Evolutionary conservation across 2,329 filamentous ascomycete genomes (phyloP).

Genomic region (Annulohypoxylon truncatum): DNA sequence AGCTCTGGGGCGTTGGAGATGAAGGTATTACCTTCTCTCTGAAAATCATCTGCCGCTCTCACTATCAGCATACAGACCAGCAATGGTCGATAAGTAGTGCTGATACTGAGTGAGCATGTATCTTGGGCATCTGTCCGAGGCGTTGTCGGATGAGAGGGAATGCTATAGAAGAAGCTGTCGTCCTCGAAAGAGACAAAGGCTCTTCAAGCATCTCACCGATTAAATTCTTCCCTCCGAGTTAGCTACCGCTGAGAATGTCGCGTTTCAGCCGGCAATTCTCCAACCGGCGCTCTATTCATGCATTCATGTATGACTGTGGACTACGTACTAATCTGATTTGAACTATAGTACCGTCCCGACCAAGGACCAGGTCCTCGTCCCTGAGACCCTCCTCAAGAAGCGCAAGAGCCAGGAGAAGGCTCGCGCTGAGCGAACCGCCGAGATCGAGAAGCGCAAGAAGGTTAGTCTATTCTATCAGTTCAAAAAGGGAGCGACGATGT

Average conservation of each 20-base stretch:
- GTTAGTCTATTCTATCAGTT: slow-evolving; percentile 67
- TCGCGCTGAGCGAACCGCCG: slow-evolving; percentile 85
- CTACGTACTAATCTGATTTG: slow-evolving; percentile 81
- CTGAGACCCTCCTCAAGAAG: slow-evolving; percentile 99
- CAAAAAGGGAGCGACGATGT: slow-evolving; percentile 60
- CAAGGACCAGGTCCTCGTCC: slow-evolving; percentile 91
- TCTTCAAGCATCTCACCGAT: slow-evolving; percentile 72
- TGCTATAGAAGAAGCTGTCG: slow-evolving; percentile 30
- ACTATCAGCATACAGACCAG: slow-evolving; percentile 42
- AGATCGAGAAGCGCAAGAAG: slow-evolving; percentile 88
- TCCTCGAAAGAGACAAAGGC: slow-evolving; percentile 37
- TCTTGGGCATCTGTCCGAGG: slow-evolving; percentile 64
- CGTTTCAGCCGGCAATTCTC: slow-evolving; percentile 91
- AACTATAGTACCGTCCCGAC: slow-evolving; percentile 85
- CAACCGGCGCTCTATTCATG: slow-evolving; percentile 78
- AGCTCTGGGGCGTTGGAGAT: slow-evolving; percentile 80
- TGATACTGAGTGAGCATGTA: slow-evolving; percentile 59
- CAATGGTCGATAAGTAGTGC: slow-evolving; percentile 42
- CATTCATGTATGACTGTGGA: slow-evolving; percentile 71
- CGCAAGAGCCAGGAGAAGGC: slow-evolving; percentile 99
- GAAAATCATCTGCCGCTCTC: slow-evolving; percentile 76
- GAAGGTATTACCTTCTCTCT: slow-evolving; percentile 78
- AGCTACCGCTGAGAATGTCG: slow-evolving; percentile 91
- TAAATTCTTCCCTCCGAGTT: slow-evolving; percentile 84
- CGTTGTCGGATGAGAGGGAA: slow-evolving; percentile 80